Evolutionary conservation across 352 stramenopile genomes (phyloP).

Genomic region (Pythium rhizo-oryzae): DNA sequence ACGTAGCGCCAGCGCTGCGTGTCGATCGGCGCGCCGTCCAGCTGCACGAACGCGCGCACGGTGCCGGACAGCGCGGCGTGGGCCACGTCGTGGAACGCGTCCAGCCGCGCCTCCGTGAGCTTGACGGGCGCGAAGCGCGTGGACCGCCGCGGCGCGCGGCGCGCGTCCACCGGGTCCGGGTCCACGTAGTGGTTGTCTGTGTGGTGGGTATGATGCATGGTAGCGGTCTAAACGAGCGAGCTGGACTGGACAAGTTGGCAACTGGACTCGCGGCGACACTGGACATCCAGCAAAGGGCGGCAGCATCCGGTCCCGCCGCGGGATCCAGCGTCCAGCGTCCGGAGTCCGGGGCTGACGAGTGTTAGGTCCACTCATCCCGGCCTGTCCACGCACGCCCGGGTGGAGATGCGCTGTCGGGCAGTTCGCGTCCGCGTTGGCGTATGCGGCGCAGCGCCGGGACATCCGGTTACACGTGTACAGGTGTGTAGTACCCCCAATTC

Average conservation of each 20-base stretch:
- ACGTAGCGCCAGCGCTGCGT: constrained; percentile 41
- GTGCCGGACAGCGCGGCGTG: constrained; percentile 39
- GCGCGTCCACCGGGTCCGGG: not conserved
- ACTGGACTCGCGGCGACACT: not conserved
- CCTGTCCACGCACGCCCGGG: not conserved
- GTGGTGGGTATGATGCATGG: not conserved
- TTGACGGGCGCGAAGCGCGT: constrained; percentile 17
- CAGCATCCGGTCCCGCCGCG: not conserved
- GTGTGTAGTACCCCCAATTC: no score
- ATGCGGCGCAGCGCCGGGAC: not conserved
- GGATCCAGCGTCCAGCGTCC: not conserved
- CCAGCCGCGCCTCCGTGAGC: constrained; percentile 32
- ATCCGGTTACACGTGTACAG: not conserved
- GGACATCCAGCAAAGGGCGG: not conserved
- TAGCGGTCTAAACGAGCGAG: not conserved
- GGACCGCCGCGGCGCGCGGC: not conserved
- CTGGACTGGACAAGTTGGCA: not conserved
- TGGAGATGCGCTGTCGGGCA: not conserved
- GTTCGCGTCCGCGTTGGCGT: constrained; percentile 2
- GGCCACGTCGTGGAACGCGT: constrained; percentile 40
- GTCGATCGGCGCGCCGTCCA: constrained; percentile 32
- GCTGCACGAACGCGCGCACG: constrained; percentile 34
- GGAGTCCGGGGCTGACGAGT: not conserved
- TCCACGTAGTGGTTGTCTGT: not conserved
- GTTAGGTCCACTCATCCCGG: not conserved